phyloP scores from a whole-genome alignment of 73 alveolate genomes.

The Urostyla sp. region DNA sequence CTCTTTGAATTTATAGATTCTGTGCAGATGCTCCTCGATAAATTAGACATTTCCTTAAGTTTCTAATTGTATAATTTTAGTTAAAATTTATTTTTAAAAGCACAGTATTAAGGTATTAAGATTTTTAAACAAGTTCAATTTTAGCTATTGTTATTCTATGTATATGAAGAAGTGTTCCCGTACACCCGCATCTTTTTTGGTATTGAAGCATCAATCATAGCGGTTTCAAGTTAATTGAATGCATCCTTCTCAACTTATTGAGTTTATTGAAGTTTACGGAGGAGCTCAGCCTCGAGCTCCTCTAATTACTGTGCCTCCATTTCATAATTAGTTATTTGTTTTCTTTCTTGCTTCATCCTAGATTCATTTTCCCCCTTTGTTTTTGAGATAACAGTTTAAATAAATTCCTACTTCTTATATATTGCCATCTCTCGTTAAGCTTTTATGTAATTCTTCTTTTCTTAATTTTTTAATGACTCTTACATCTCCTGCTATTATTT shows the following conservation, averaged over 20 bases:
- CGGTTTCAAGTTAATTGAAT: slow-evolving; percentile 26
- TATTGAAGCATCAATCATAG: slow-evolving; percentile 53
- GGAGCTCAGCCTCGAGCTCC: slow-evolving; percentile 19
- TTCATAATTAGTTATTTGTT: slow-evolving; percentile 7
- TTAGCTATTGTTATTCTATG: no score
- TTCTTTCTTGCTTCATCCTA: slow-evolving; percentile 15
- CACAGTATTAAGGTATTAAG: no score
- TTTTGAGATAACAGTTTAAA: not conserved
- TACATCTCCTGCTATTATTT: not conserved
- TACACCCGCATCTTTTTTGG: slow-evolving; percentile 25
- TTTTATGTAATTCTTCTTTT: slow-evolving; percentile 6
- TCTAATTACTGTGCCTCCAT: slow-evolving; percentile 36
- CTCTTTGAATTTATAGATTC: no score
- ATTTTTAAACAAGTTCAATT: no score
- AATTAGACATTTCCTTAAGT: no score
- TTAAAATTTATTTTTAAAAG: no score
- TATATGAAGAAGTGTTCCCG: no score
- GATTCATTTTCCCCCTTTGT: not conserved
- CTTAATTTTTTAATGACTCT: not conserved
- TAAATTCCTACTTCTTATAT: not conserved
- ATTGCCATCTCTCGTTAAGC: not conserved
- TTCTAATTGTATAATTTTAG: no score
- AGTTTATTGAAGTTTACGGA: slow-evolving; percentile 22
- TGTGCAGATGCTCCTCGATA: no score
- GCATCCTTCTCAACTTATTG: slow-evolving; percentile 20